Base-by-base conservation (phyloP, 164 flowering plant species). In the Macadamia tetraphylla region DNA sequence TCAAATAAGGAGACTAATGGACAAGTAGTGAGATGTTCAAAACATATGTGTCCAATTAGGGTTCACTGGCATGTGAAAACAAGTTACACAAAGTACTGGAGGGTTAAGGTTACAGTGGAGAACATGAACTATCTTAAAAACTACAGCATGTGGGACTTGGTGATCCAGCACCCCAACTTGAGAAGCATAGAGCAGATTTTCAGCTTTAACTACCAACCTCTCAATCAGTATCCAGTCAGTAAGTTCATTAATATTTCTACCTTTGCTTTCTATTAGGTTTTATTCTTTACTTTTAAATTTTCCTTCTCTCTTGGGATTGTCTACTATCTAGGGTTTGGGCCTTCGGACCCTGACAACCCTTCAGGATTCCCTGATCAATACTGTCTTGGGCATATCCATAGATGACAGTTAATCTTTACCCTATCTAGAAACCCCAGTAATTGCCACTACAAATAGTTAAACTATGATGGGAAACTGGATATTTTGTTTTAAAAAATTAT, bases 61-160 rank as follows among this genome's bases (percentile, higher is more conserved):
- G 84, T 92, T 12, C 97, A 92, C 53, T 92, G 97, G 97, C 97
- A 92, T 71, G 84, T 92, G 40, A 89, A 89, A 73, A 60, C 58
- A 29, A 92, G 87, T 58, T 92, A 89, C 66, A 86, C 6, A 67
- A 73, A 80, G 23, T 84, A 87, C 52, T 92, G 96, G 97, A 59
- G 97, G 62, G 91, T 88, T 0, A 88, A 90, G 73, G 74, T 89
- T 10, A 89, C 94, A 17, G 64, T 89, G 12, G 81, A 75, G 12
- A 92, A 89, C 62, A 76, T 84, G 0, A 87, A 92, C 60, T 67
- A 71, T 58, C 77, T 69, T 9, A 80, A 74, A 70, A 92, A 90
- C 71, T 92, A 89, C 66, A 79, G 81, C 0, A 35, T 77, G 6
- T 92, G 97, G 97, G 89, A 81, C 76, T 59, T 92, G 73, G 91